These are phyloP conservation scores for Kluyveromyces siamensis DNA, from an alignment of 805 yeast species.

Conservation along the genomic window DNA sequence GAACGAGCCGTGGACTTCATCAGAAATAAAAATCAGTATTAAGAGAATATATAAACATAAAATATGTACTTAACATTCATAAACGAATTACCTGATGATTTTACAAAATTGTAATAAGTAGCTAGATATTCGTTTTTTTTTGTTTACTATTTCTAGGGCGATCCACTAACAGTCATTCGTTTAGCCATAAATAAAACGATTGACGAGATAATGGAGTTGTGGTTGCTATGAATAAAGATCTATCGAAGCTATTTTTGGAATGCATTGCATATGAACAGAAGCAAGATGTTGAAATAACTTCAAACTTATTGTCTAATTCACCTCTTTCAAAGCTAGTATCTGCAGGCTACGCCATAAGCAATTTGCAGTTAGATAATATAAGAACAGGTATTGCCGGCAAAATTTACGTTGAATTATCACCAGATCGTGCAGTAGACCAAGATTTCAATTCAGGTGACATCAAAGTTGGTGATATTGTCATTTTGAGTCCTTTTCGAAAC, in stretches of 20 bases:
- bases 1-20: neutral
- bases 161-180: too few relatives aligned
- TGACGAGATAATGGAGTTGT: too few relatives aligned
- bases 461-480: slow-evolving; percentile 69
- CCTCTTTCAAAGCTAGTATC: slow-evolving; percentile 60
- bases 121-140: too few relatives aligned
- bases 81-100: neutral
- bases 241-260: slow-evolving; percentile 32
- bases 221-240: slow-evolving; percentile 16
- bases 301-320: slow-evolving; percentile 34
- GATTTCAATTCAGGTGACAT: slow-evolving; percentile 41
- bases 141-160: too few relatives aligned
- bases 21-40: neutral
- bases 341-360: slow-evolving; percentile 67
- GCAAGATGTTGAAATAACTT: slow-evolving; percentile 44
- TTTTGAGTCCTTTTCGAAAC: slow-evolving; percentile 34
- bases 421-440: slow-evolving; percentile 32
- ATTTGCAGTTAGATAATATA: slow-evolving; percentile 50
- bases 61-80: neutral
- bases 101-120: too few relatives aligned
- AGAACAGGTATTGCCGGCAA: slow-evolving; percentile 74
- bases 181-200: too few relatives aligned
- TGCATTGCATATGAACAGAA: slow-evolving; percentile 40
- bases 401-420: slow-evolving; percentile 51
- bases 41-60: neutral